A percentile compares a stretch with the other conserved stretches of the same genome.
Evolutionary conservation across 331 rosid species (phyloP).

Genomic region (Malus hybrid): DNA sequence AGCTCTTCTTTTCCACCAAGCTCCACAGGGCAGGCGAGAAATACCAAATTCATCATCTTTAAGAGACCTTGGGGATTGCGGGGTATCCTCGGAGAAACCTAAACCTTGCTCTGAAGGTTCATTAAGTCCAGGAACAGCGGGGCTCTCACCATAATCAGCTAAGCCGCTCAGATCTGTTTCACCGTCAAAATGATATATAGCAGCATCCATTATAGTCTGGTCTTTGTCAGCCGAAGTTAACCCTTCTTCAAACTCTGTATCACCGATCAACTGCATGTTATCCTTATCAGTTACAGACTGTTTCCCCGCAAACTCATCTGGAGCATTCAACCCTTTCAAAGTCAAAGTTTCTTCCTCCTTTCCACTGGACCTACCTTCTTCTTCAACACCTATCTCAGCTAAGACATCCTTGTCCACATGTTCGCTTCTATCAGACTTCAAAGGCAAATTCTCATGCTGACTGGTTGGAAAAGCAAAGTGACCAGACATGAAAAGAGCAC

Average conservation of each 20-base stretch:
- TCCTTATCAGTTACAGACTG: conserved; percentile 27
- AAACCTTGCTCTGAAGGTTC: conserved; percentile 38
- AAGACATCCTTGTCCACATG: conserved; percentile 32
- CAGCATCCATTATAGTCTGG: conserved; percentile 35
- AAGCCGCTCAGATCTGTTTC: conserved; percentile 35
- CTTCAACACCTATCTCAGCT: conserved; percentile 32
- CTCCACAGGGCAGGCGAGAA: conserved; percentile 67
- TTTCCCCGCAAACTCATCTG: conserved; percentile 45
- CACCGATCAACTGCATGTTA: conserved; percentile 20
- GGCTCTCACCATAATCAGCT: conserved; percentile 34
- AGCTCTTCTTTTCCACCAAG: conserved; percentile 94
- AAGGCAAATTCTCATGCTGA: conserved; percentile 73
- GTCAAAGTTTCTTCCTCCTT: conserved; percentile 54
- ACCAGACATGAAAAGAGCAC: conserved; percentile 66
- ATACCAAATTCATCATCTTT: conserved; percentile 26
- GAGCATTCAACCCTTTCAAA: conserved; percentile 39
- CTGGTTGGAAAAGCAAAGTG: conserved; percentile 86
- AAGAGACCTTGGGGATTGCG: conserved; percentile 26
- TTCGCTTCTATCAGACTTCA: conserved; percentile 45
- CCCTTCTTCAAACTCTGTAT: conserved; percentile 54
- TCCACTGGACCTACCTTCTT: conserved; percentile 37
- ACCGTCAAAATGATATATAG: conserved; percentile 44
- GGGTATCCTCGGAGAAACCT: conserved; percentile 27
- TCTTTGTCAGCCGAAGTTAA: conserved; percentile 42
- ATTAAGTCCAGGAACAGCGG: conserved; percentile 24